Evolutionary conservation across 495 filamentous ascomycete genomes (phyloP).

Genomic region (Penicillium egyptiacum): DNA sequence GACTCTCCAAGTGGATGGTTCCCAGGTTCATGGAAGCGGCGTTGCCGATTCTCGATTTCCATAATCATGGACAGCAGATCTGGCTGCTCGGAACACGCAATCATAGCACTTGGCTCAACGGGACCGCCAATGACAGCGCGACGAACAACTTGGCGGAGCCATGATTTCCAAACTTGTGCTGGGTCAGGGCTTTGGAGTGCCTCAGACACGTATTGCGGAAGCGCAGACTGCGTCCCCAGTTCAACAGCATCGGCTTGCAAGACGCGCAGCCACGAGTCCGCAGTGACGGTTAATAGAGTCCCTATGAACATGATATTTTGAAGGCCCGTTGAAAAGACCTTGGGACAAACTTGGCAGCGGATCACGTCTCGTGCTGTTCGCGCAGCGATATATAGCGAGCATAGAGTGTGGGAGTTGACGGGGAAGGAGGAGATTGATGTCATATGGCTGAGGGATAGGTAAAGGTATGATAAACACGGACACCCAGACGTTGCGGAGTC

Average conservation of each 20-base stretch:
- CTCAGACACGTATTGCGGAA: slow-evolving; percentile 32
- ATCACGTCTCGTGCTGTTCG: slow-evolving; percentile 57
- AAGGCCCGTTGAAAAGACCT: slow-evolving; percentile 45
- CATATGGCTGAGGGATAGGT: slow-evolving; percentile 47
- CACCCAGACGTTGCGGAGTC: slow-evolving; percentile 32
- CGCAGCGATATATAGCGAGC: slow-evolving; percentile 57
- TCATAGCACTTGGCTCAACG: slow-evolving; percentile 22
- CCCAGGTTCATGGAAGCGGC: slow-evolving; percentile 40
- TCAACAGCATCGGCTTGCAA: slow-evolving; percentile 36
- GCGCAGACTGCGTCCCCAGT: slow-evolving; percentile 38
- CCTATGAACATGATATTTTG: slow-evolving; percentile 70
- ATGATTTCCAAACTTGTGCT: slow-evolving; percentile 36
- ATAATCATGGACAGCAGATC: slow-evolving; percentile 39
- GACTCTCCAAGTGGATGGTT: slow-evolving; percentile 23
- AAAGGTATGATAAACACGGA: slow-evolving; percentile 47
- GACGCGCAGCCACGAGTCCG: slow-evolving; percentile 54
- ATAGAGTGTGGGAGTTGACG: slow-evolving; percentile 49
- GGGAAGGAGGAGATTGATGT: slow-evolving; percentile 45
- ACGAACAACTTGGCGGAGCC: slow-evolving; percentile 43
- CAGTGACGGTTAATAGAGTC: slow-evolving; percentile 61
- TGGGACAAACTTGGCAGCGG: slow-evolving; percentile 58
- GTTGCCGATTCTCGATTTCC: slow-evolving; percentile 46
- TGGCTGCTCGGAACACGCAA: slow-evolving; percentile 27
- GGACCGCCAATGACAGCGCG: slow-evolving; percentile 38
- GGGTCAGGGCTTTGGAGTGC: slow-evolving; percentile 30